Evolutionary conservation across 2,329 filamentous ascomycete genomes (phyloP).

Genomic region (Talaromyces verruculosus): DNA sequence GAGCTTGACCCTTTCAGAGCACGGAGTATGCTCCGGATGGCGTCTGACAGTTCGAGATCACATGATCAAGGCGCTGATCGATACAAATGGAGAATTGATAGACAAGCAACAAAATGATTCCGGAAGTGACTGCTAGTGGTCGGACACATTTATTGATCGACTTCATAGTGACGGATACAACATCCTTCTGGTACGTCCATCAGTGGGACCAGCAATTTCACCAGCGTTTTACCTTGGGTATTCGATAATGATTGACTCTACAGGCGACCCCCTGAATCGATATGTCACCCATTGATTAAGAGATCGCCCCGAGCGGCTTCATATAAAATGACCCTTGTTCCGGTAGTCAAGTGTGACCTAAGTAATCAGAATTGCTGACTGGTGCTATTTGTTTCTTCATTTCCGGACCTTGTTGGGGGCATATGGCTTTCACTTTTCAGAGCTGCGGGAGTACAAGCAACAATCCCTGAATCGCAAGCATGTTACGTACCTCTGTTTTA

Average conservation of each 20-base stretch:
- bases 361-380: neutral
- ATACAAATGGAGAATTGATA: neutral
- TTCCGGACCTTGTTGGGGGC: neutral
- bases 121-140: neutral
- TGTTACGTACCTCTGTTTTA: constrained; percentile 3
- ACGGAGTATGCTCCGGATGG: neutral
- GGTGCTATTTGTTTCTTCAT: neutral
- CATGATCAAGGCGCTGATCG: constrained; percentile 1
- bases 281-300: neutral
- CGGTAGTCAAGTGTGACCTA: neutral
- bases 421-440: neutral
- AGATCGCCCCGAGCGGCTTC: constrained; percentile 3
- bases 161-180: neutral
- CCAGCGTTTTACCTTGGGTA: neutral
- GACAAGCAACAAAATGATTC: neutral
- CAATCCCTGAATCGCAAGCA: neutral
- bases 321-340: neutral
- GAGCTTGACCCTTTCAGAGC: constrained; percentile 3
- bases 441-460: neutral
- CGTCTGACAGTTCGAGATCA: neutral
- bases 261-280: neutral
- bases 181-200: constrained; percentile 3
- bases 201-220: constrained; percentile 11
- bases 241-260: neutral
- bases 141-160: neutral